phyloP scores from a whole-genome alignment of 2,329 filamentous ascomycete genomes.

The Trichoderma simmonsii region DNA sequence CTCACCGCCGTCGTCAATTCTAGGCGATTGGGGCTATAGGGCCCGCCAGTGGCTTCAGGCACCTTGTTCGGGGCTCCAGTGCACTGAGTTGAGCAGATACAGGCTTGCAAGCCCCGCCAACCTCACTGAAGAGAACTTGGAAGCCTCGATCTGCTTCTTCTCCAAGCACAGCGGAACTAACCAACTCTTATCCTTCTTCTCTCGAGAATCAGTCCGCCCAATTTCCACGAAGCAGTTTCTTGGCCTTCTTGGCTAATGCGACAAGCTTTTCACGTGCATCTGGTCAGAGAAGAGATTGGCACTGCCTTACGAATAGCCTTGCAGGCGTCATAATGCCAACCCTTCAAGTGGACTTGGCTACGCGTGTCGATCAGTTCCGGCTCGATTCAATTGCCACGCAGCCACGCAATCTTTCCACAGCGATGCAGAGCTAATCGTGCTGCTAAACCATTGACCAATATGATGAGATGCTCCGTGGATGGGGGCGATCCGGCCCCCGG shows the following conservation, averaged over 20 bases:
- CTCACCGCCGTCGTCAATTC: not conserved
- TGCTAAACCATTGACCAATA: not conserved
- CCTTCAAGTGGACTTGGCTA: not conserved
- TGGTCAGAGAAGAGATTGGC: not conserved
- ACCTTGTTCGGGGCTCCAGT: not conserved
- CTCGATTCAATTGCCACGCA: not conserved
- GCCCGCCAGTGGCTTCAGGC: not conserved
- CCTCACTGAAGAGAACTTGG: not conserved
- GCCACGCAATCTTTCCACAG: not conserved
- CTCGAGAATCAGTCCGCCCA: not conserved
- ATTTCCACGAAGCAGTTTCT: not conserved
- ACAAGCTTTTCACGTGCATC: slow-evolving; percentile 4
- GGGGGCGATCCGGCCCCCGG: not conserved
- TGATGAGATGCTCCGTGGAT: not conserved
- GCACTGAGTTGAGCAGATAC: not conserved
- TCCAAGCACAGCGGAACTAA: not conserved
- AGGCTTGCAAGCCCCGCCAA: not conserved
- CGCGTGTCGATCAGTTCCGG: not conserved
- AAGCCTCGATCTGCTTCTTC: not conserved
- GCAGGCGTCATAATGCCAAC: not conserved
- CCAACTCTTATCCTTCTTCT: not conserved
- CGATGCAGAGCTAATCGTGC: not conserved
- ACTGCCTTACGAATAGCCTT: not conserved
- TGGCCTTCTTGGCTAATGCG: slow-evolving; percentile 3
- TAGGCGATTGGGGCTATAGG: not conserved